Evolutionary conservation across 176 grass and related monocot species (phyloP).

Genomic region (Eremochloa ophiuroides): DNA sequence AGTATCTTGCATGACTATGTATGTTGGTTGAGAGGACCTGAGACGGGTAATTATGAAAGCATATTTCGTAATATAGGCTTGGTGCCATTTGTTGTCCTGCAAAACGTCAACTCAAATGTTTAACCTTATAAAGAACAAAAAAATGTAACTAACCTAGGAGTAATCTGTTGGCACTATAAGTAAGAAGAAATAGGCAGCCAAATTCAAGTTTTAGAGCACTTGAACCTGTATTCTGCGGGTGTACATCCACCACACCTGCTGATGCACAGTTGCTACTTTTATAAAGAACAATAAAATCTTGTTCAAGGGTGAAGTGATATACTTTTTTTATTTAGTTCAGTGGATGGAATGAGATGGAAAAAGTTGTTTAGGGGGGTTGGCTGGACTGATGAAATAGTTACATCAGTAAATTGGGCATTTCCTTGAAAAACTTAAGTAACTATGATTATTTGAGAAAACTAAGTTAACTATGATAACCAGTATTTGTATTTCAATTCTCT

Average conservation of each 20-base stretch:
- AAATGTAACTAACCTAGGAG: neutral
- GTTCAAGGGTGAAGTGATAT: neutral
- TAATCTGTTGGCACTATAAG: neutral
- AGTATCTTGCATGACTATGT: neutral
- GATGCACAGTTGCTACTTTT: neutral
- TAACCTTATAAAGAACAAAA: neutral
- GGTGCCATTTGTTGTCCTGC: neutral
- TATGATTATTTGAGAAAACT: neutral
- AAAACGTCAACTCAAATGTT: neutral
- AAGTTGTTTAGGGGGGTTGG: neutral
- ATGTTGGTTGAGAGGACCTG: neutral
- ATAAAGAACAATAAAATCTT: neutral
- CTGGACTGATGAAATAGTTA: neutral
- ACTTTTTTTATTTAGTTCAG: neutral
- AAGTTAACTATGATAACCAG: neutral
- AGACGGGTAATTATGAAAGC: neutral
- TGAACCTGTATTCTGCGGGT: neutral
- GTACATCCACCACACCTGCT: neutral
- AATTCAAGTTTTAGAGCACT: neutral
- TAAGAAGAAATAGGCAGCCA: neutral
- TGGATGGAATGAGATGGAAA: neutral
- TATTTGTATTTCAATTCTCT: neutral
- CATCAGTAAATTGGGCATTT: neutral
- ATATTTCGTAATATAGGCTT: neutral
- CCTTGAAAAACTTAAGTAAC: neutral